Evolutionary conservation across 441 rosid species (phyloP).

Genomic region (Aquilaria agallochum): DNA sequence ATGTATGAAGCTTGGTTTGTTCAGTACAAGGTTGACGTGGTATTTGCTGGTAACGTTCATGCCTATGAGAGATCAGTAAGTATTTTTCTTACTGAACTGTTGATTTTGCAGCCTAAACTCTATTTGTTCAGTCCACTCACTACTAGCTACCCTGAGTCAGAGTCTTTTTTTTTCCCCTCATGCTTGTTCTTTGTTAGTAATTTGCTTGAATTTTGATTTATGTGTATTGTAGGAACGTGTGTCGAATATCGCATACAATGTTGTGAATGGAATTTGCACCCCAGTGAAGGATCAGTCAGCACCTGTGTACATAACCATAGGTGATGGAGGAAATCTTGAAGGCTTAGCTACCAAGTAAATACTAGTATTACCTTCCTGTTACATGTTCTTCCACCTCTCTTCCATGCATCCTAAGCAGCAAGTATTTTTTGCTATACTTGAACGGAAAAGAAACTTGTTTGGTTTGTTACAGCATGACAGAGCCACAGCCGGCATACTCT

Average conservation of each 20-base stretch:
- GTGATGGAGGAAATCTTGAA: slow-evolving; percentile 81
- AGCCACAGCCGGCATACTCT: slow-evolving; percentile 79
- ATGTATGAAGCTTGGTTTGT: slow-evolving; percentile 65
- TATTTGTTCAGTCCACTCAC: too few relatives aligned
- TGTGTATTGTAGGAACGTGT: slow-evolving; percentile 49
- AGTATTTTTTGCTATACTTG: too few relatives aligned
- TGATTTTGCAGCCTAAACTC: too few relatives aligned
- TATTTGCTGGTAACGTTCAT: slow-evolving; percentile 73
- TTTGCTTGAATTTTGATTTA: not conserved
- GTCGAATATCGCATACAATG: slow-evolving; percentile 62
- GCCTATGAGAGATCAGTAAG: slow-evolving; percentile 68
- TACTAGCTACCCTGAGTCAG: too few relatives aligned
- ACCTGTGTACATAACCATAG: slow-evolving; percentile 73
- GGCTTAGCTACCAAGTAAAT: slow-evolving; percentile 72
- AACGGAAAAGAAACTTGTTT: not conserved
- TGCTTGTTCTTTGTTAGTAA: too few relatives aligned
- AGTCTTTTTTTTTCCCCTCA: too few relatives aligned
- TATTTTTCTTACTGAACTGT: not conserved
- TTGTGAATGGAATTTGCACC: slow-evolving; percentile 45
- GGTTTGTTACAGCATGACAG: slow-evolving; percentile 53
- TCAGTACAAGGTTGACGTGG: slow-evolving; percentile 61
- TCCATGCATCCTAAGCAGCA: too few relatives aligned
- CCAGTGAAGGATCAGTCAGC: slow-evolving; percentile 64
- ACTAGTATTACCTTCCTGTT: not conserved
- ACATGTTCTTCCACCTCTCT: not conserved